These are phyloP conservation scores for Nevesoporus exiguus DNA, from an alignment of 768 basidiomycete genomes.

Conservation along the genomic window DNA sequence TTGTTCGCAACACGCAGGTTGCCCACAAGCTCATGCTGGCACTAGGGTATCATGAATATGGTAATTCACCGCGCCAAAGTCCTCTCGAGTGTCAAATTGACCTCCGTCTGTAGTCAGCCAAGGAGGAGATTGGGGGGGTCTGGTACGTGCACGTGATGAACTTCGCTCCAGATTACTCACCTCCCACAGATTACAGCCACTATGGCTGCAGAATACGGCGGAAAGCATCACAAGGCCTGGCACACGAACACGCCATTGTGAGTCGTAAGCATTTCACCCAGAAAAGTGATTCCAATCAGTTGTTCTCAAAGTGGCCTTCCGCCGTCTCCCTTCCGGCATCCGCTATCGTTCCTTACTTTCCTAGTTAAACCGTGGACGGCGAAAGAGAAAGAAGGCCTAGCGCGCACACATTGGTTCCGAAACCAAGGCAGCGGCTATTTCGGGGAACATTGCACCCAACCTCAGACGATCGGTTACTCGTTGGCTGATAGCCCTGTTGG, in stretches of 20 bases:
- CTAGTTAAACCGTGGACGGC: constrained; percentile 26
- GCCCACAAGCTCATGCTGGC: constrained; percentile 48
- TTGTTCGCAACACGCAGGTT: constrained; percentile 26
- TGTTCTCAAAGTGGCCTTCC: constrained; percentile 16
- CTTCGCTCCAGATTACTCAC: background rate
- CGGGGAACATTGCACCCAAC: constrained; percentile 37
- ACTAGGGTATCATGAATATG: constrained; percentile 48
- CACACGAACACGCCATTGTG: constrained; percentile 40
- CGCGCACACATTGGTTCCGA: constrained; percentile 12
- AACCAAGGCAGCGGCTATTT: constrained; percentile 31
- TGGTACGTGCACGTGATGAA: constrained; percentile 24
- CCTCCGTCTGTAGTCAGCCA: constrained; percentile 36
- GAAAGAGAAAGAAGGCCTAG: constrained; percentile 24
- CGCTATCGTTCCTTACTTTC: constrained; percentile 26
- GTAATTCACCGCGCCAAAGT: constrained; percentile 18
- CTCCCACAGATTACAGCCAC: constrained; percentile 31
- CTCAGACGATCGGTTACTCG: constrained; percentile 50
- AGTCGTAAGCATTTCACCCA: background rate
- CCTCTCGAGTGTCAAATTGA: background rate
- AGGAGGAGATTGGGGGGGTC: constrained; percentile 47
- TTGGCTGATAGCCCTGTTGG: constrained; percentile 56
- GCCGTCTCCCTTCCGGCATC: constrained; percentile 29
- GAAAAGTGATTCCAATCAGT: background rate
- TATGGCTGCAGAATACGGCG: constrained; percentile 36
- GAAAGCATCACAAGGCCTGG: constrained; percentile 46